phyloP scores from a whole-genome alignment of 371 early-diverging fungal genomes.

The Mucor velutinosus region DNA sequence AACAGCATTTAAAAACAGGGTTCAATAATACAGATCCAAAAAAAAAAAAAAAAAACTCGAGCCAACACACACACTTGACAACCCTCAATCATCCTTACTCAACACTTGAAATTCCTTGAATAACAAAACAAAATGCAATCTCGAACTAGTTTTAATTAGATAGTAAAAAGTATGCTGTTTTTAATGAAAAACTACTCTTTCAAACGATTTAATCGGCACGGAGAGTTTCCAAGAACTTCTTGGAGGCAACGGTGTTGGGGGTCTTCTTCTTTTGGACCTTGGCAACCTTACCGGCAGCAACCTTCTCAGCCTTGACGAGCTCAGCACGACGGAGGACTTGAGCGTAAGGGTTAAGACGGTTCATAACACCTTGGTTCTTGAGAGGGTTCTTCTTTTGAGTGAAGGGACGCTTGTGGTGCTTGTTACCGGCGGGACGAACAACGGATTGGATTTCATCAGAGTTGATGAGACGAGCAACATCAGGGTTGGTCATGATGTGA shows the following conservation, averaged over 20 bases:
- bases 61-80: no score
- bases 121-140: conserved; percentile 1
- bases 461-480: conserved; percentile 97
- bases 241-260: conserved; percentile 49
- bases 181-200: conserved; percentile 1
- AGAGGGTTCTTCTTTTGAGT: conserved; percentile 98
- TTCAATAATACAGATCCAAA: not conserved
- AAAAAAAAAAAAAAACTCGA: no score
- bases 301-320: conserved; percentile 68
- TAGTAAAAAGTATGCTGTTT: not conserved
- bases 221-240: conserved; percentile 67
- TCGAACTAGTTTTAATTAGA: not conserved
- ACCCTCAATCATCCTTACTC: no score
- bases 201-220: conserved; percentile 56
- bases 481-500: conserved; percentile 91
- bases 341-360: conserved; percentile 97
- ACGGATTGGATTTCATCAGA: conserved; percentile 98
- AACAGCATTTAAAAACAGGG: not conserved
- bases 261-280: conserved; percentile 58
- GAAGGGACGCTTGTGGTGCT: conserved; percentile 86
- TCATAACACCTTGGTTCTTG: conserved; percentile 89
- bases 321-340: conserved; percentile 86
- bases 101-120: not conserved
- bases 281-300: conserved; percentile 66
- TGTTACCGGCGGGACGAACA: conserved; percentile 84